These are phyloP conservation scores for Xylariaceae sp. DNA, from an alignment of 2,329 filamentous ascomycete genomes.

Conservation along the genomic window DNA sequence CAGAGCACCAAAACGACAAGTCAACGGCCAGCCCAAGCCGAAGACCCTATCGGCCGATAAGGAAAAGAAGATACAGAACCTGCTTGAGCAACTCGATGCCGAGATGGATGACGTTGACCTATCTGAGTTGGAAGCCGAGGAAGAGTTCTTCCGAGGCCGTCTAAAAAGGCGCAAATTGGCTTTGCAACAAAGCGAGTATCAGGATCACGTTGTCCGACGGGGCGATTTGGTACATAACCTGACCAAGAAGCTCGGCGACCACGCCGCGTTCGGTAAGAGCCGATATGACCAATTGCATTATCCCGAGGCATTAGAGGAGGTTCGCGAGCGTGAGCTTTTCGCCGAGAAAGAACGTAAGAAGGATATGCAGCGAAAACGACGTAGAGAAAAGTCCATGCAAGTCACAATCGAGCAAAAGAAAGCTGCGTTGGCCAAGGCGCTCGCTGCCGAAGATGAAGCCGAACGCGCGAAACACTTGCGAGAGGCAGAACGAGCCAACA, in stretches of 20 bases:
- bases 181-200: slow-evolving; percentile 63
- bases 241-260: slow-evolving; percentile 65
- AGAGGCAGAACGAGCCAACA: slow-evolving; percentile 86
- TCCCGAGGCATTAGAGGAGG: slow-evolving; percentile 79
- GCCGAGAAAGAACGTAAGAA: slow-evolving; percentile 99
- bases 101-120: slow-evolving; percentile 45
- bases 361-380: slow-evolving; percentile 97
- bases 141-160: slow-evolving; percentile 55
- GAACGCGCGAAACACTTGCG: slow-evolving; percentile 80
- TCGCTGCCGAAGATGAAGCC: slow-evolving; percentile 77
- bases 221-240: slow-evolving; percentile 61
- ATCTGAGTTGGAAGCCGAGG: slow-evolving; percentile 48
- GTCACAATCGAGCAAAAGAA: slow-evolving; percentile 91
- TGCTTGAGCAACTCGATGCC: slow-evolving; percentile 54
- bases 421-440: slow-evolving; percentile 75
- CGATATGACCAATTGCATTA: slow-evolving; percentile 79
- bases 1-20: slow-evolving; percentile 60
- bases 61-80: slow-evolving; percentile 68
- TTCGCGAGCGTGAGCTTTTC: slow-evolving; percentile 85
- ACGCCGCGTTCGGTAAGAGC: slow-evolving; percentile 71
- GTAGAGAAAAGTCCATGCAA: slow-evolving; percentile 93
- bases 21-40: slow-evolving; percentile 59
- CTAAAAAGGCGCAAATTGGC: slow-evolving; percentile 70
- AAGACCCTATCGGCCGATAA: slow-evolving; percentile 60
- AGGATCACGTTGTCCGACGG: slow-evolving; percentile 65